Conservation (phyloP, 129 eudicot genomes). For the Chrysanthemum seticuspe region DNA sequence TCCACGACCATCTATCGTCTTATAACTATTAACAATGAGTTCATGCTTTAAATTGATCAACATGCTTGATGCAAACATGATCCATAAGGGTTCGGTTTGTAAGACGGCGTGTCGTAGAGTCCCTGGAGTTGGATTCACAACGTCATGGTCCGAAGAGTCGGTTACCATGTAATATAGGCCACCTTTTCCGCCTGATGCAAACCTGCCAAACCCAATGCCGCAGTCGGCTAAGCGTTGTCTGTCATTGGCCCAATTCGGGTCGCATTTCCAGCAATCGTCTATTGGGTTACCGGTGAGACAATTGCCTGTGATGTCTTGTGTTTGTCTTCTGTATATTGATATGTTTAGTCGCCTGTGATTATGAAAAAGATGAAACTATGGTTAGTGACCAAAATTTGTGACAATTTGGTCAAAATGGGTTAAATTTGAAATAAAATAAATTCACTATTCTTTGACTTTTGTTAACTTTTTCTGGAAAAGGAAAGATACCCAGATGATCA, state of each 20-base stretch:
- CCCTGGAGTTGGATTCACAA: conserved; percentile 53
- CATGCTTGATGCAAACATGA: conserved; percentile 54
- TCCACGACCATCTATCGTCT: conserved; percentile 67
- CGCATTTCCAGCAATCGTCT: conserved; percentile 77
- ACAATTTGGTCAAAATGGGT: neutral
- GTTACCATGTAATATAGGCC: conserved; percentile 53
- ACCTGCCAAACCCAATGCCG: conserved; percentile 58
- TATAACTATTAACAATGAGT: conserved; percentile 49
- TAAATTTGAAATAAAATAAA: neutral
- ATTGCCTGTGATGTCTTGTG: conserved; percentile 28
- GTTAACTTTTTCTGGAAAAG: conserved; percentile 13
- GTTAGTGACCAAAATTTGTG: neutral
- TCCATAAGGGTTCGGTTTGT: conserved; percentile 65
- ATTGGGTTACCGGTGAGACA: conserved; percentile 70
- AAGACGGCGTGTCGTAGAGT: conserved; percentile 64
- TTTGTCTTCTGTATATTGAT: conserved; percentile 58
- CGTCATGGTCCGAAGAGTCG: conserved; percentile 51
- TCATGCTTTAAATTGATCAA: conserved; percentile 56
- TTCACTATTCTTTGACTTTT: neutral
- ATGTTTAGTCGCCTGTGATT: conserved; percentile 51
- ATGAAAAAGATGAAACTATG: conserved; percentile 2
- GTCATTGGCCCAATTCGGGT: conserved; percentile 50
- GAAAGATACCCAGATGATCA: conserved; percentile 15
- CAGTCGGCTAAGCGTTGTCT: conserved; percentile 62
- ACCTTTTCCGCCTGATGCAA: conserved; percentile 53